Percentiles rank a stretch among this genome's conserved stretches.
Conservation (phyloP, 2,329 filamentous ascomycete species). For the Pseudocercospora ulei region DNA sequence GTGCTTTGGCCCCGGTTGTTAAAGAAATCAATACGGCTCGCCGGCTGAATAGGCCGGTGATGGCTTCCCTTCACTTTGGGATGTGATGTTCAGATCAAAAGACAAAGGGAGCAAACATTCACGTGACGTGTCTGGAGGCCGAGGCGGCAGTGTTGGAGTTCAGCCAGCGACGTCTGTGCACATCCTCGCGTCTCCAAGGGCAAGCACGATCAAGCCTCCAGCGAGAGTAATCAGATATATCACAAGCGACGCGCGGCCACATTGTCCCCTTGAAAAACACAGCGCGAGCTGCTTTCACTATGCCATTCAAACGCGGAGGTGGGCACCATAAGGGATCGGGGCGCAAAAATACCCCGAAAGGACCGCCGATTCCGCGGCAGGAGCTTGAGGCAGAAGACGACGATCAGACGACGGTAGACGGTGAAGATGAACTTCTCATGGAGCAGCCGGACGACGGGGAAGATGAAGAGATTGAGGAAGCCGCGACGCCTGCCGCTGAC, state of each 20-base stretch:
- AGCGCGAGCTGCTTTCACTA: no score
- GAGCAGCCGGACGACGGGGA: slow-evolving; percentile 21
- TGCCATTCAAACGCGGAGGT: slow-evolving; percentile 29
- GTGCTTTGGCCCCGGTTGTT: not conserved
- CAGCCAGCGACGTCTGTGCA: no score
- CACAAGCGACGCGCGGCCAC: no score
- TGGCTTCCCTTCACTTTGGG: slow-evolving; percentile 3
- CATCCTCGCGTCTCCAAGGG: no score
- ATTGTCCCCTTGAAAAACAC: no score
- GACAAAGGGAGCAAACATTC: no score
- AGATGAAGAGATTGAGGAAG: slow-evolving; percentile 25
- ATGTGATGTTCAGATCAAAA: no score
- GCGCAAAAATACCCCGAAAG: slow-evolving; percentile 23
- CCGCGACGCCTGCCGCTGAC: slow-evolving; percentile 24
- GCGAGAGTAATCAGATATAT: no score
- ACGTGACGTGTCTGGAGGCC: no score
- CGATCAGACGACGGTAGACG: slow-evolving; percentile 28
- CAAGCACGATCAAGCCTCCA: no score
- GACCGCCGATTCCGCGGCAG: slow-evolving; percentile 24
- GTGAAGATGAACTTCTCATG: slow-evolving; percentile 23
- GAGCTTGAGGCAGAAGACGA: slow-evolving; percentile 28
- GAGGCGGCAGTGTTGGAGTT: no score
- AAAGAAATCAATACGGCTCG: slow-evolving; percentile 1
- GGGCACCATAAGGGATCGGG: slow-evolving; percentile 23
- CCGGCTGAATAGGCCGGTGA: not conserved